These are phyloP conservation scores for Macaranga tanarius DNA, from an alignment of 441 rosid species.

Conservation along the genomic window DNA sequence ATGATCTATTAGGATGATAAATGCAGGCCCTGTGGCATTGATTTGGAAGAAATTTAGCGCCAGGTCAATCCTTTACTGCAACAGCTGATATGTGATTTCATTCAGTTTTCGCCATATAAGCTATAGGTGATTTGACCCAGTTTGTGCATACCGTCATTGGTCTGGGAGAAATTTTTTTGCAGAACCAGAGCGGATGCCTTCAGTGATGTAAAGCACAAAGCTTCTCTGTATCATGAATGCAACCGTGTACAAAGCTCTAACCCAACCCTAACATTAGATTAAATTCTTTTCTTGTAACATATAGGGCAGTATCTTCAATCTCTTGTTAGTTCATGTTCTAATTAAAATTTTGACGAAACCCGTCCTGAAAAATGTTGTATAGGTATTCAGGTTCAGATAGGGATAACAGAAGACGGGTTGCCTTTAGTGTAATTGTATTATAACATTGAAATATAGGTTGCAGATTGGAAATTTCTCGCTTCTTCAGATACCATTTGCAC, in stretches of 20 bases:
- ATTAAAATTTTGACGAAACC: slow-evolving; percentile 38
- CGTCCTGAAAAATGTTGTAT: slow-evolving; percentile 39
- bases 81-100: slow-evolving; percentile 10
- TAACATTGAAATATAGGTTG: slow-evolving; percentile 23
- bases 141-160: slow-evolving; percentile 30
- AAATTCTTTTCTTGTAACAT: slow-evolving; percentile 52
- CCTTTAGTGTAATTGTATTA: slow-evolving; percentile 39
- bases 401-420: slow-evolving; percentile 35
- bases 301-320: neutral
- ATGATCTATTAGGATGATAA: slow-evolving; percentile 18
- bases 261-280: slow-evolving; percentile 46
- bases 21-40: slow-evolving; percentile 16
- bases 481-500: neutral
- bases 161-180: slow-evolving; percentile 33
- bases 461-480: slow-evolving; percentile 24
- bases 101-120: too few relatives aligned
- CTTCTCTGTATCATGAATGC: slow-evolving; percentile 34
- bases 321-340: neutral
- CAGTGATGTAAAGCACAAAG: slow-evolving; percentile 29
- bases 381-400: slow-evolving; percentile 43
- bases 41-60: slow-evolving; percentile 19
- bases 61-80: slow-evolving; percentile 15
- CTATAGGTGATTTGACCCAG: slow-evolving; percentile 15
- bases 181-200: slow-evolving; percentile 36
- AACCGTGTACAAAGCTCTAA: slow-evolving; percentile 61